Evolutionary conservation across 345 rosid genomes (phyloP), one percentile per base, ranked within the genome.

Genomic region (Dimocarpus longan): DNA sequence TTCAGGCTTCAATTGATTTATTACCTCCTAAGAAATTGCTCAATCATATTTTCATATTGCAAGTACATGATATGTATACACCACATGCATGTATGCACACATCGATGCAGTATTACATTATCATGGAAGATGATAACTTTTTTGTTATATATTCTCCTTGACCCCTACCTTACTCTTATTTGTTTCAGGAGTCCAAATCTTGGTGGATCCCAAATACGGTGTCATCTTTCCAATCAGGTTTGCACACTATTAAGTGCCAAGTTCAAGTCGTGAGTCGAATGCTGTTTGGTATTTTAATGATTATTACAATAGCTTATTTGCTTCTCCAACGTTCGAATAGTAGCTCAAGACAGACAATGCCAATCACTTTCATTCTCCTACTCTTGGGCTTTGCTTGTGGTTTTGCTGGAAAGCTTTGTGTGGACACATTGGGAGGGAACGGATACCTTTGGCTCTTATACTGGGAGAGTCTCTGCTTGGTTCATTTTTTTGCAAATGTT

Each of bases 371-470:
- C 85, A 85, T 94, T 9, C 81, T 96, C 24, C 60, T 96, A 64
- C 86, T 94, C 72, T 82, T 94, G 21, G 99, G 97, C 75, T 70
- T 73, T 42, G 77, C 57, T 15, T 93, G 99, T 71, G 99, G 98
- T 75, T 79, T 86, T 50, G 86, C 93, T 0, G 98, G 95, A 54
- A 97, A 93, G 85, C 63, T 92, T 18, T 93, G 99, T 40, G 90
- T 94, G 1, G 98, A 94, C 83, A 90, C 95, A 0, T 56, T 97
- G 37, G 98, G 98, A 15, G 99, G 99, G 40, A 80, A 84, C 1
- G 99, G 98, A 62, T 75, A 80, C 10, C 82, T 68, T 39, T 97
- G 99, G 99, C 87, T 94, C 15, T 12, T 87, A 1, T 82, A 87
- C 60, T 97, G 98, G 99, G 96, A 92, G 75, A 67, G 78, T 76